A percentile compares a stretch with the other conserved stretches of the same genome.
phyloP scores from a whole-genome alignment of 768 basidiomycete genomes.

The Daedaleopsis nitida region DNA sequence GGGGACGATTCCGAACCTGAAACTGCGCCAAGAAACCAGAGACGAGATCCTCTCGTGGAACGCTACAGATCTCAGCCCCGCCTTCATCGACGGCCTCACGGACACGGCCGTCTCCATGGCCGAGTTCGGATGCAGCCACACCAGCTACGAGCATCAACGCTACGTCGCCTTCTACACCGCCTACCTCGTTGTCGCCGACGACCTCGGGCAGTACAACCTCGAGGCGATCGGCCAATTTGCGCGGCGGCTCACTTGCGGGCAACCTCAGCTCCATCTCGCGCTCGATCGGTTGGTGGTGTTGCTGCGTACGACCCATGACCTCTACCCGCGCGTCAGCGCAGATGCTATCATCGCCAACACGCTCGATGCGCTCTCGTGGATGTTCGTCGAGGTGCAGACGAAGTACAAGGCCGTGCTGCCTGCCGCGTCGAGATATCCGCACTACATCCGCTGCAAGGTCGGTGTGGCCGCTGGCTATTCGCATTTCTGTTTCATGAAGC shows the following conservation, averaged over 20 bases:
- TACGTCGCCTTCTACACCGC: slow-evolving; percentile 44
- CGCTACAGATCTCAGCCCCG: background rate
- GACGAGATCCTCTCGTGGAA: slow-evolving; percentile 11
- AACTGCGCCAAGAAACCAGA: background rate
- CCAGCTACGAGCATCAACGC: slow-evolving; percentile 28
- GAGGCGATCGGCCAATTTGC: slow-evolving; percentile 37
- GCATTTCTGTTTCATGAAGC: slow-evolving; percentile 28
- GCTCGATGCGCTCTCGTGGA: slow-evolving; percentile 37
- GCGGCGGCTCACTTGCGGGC: slow-evolving; percentile 30
- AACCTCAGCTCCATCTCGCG: slow-evolving; percentile 32
- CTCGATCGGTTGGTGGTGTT: slow-evolving; percentile 39
- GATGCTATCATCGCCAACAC: slow-evolving; percentile 31
- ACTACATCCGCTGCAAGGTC: slow-evolving; percentile 29
- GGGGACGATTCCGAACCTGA: background rate
- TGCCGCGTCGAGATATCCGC: slow-evolving; percentile 29
- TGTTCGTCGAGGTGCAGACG: slow-evolving; percentile 36
- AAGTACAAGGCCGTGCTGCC: slow-evolving; percentile 26
- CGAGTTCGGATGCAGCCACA: slow-evolving; percentile 18
- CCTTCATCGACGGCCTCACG: background rate
- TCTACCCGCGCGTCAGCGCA: slow-evolving; percentile 27
- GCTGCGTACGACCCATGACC: slow-evolving; percentile 30
- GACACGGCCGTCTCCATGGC: slow-evolving; percentile 7
- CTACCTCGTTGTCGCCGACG: slow-evolving; percentile 39
- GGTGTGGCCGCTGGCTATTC: slow-evolving; percentile 38
- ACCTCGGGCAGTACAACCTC: slow-evolving; percentile 29